These are phyloP conservation scores for Saksenaea vasiformis DNA, from an alignment of 371 early-diverging fungal genomes.

Conservation along the genomic window DNA sequence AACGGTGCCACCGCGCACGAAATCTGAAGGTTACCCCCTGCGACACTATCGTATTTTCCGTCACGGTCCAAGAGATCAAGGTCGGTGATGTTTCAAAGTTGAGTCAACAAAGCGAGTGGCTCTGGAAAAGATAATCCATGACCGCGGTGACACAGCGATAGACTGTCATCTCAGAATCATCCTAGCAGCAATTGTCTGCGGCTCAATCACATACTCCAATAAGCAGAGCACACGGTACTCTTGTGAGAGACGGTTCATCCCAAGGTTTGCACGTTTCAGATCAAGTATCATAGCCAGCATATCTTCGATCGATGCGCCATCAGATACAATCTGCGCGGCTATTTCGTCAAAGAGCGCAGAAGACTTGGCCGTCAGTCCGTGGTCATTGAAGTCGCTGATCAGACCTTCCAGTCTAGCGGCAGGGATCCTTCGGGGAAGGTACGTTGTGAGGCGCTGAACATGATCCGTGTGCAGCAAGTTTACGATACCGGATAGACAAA, in stretches of 20 bases:
- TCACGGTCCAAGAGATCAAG: too few species aligned
- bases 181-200: conserved; percentile 9
- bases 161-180: conserved; percentile 10
- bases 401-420: too few species aligned
- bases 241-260: not conserved
- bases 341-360: too few species aligned
- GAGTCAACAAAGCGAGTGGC: too few species aligned
- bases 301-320: not conserved
- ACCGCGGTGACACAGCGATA: conserved; percentile 6
- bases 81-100: too few species aligned
- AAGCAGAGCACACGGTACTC: conserved; percentile 5
- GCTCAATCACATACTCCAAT: conserved; percentile 8
- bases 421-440: too few species aligned
- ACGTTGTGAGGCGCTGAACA: not conserved
- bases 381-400: too few species aligned
- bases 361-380: too few species aligned
- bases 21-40: too few species aligned
- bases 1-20: too few species aligned
- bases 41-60: too few species aligned
- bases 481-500: not conserved
- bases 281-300: not conserved
- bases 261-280: not conserved
- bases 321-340: too few species aligned
- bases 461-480: not conserved
- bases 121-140: conserved; percentile 10